These are phyloP conservation scores for Solanum etuberosum DNA, from an alignment of 257 asterid species.

Conservation along the genomic window DNA sequence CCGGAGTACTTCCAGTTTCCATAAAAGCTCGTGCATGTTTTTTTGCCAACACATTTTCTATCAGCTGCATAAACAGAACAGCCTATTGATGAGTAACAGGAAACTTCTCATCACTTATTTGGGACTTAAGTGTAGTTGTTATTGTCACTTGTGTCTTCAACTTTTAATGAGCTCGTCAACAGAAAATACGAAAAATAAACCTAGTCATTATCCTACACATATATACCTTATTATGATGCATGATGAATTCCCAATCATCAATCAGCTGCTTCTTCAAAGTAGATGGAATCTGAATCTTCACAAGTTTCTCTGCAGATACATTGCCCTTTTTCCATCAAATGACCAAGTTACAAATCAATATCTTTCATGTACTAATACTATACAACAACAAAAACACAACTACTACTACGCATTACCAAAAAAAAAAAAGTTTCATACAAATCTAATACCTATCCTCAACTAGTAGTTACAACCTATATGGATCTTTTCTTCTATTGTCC, in stretches of 20 bases:
- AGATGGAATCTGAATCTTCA: conserved; percentile 61
- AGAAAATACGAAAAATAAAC: background rate
- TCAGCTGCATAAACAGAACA: background rate
- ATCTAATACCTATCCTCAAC: background rate
- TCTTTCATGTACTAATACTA: background rate
- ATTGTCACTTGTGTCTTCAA: background rate
- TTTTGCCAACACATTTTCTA: background rate
- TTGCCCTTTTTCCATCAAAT: conserved; percentile 26
- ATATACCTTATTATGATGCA: conserved; percentile 77
- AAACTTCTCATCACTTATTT: background rate
- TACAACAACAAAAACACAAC: background rate
- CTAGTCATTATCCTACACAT: background rate
- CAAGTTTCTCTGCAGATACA: conserved; percentile 40
- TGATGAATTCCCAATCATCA: conserved; percentile 69
- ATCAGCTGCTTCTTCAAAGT: conserved; percentile 66
- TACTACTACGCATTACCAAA: background rate
- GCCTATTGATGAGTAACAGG: background rate
- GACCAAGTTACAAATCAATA: background rate
- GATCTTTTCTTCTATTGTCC: background rate
- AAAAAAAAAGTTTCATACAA: background rate
- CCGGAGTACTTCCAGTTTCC: background rate
- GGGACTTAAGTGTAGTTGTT: background rate
- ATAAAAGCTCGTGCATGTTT: background rate
- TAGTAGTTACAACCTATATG: background rate
- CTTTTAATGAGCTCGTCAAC: background rate